phyloP scores from a whole-genome alignment of 129 eudicot genomes.

The Flaveria linearis region DNA sequence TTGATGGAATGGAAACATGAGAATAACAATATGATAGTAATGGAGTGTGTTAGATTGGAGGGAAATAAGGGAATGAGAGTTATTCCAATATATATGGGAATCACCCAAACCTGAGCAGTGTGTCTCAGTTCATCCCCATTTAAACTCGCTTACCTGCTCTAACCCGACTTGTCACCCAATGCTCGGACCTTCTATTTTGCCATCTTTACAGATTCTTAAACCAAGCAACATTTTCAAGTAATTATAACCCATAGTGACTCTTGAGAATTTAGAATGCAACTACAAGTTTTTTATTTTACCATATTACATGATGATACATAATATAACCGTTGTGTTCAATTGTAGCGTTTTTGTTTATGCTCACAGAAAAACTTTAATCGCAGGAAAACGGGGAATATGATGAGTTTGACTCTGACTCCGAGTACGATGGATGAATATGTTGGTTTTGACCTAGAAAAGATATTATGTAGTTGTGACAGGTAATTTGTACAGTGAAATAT shows the following conservation, averaged over 20 bases:
- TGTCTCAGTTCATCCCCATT: neutral
- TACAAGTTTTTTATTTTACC: neutral
- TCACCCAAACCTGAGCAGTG: neutral
- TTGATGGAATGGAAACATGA: neutral
- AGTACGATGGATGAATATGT: constrained; percentile 44
- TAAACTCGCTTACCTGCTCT: neutral
- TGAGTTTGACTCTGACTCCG: constrained; percentile 53
- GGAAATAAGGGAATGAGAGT: neutral
- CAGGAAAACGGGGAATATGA: constrained; percentile 74
- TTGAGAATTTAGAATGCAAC: neutral
- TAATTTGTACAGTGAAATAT: constrained; percentile 26
- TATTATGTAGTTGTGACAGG: neutral
- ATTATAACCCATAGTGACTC: neutral
- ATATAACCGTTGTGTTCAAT: too few relatives aligned
- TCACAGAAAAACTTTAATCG: constrained; percentile 10
- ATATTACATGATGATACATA: neutral
- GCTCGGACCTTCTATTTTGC: neutral
- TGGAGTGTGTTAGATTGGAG: neutral
- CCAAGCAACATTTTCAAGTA: constrained; percentile 5
- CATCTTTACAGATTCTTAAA: neutral
- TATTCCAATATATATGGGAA: constrained; percentile 7
- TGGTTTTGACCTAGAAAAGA: constrained; percentile 10
- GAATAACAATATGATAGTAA: neutral
- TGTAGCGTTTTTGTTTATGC: constrained; percentile 4
- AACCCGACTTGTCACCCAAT: neutral